These are phyloP conservation scores for Selaginella tamariscina DNA, from an alignment of 75 land plant species.

Conservation along the genomic window DNA sequence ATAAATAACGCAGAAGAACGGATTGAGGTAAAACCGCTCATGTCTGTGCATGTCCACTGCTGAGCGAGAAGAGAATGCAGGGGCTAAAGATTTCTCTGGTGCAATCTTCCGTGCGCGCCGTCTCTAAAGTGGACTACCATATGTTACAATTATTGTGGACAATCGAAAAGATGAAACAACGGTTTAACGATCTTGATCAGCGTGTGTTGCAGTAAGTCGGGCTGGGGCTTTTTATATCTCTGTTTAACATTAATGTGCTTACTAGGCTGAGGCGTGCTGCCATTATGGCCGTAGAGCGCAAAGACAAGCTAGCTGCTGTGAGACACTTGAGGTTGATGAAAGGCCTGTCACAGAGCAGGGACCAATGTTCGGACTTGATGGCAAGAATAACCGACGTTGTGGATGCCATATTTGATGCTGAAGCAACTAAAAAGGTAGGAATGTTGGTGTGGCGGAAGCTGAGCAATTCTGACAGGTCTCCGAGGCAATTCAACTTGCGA, in stretches of 20 bases:
- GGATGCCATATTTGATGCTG: slow-evolving; percentile 50
- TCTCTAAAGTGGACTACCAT: slow-evolving; percentile 44
- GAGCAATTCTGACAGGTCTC: slow-evolving; percentile 36
- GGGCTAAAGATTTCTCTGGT: slow-evolving; percentile 66
- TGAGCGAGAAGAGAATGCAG: slow-evolving; percentile 23
- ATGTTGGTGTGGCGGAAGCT: not conserved
- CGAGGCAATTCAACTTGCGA: slow-evolving; percentile 70
- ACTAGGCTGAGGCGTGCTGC: slow-evolving; percentile 38
- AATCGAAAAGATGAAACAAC: slow-evolving; percentile 53
- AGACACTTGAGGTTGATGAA: slow-evolving; percentile 26
- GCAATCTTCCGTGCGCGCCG: slow-evolving; percentile 24
- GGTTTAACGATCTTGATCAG: slow-evolving; percentile 42
- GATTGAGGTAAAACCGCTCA: slow-evolving; percentile 41
- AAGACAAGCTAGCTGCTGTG: slow-evolving; percentile 49
- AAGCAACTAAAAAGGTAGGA: slow-evolving; percentile 62
- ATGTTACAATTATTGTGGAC: slow-evolving; percentile 63
- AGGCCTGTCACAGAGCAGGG: slow-evolving; percentile 28
- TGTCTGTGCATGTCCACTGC: slow-evolving; percentile 1
- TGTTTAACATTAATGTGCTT: slow-evolving; percentile 30
- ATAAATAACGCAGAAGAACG: slow-evolving; percentile 26
- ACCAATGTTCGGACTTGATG: slow-evolving; percentile 38
- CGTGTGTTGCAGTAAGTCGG: slow-evolving; percentile 16
- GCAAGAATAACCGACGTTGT: slow-evolving; percentile 65
- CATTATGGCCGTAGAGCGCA: slow-evolving; percentile 27
- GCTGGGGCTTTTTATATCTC: slow-evolving; percentile 10